Evolutionary conservation across 108 stramenopile species (phyloP).

Genomic region (Conticribra guillardii): DNA sequence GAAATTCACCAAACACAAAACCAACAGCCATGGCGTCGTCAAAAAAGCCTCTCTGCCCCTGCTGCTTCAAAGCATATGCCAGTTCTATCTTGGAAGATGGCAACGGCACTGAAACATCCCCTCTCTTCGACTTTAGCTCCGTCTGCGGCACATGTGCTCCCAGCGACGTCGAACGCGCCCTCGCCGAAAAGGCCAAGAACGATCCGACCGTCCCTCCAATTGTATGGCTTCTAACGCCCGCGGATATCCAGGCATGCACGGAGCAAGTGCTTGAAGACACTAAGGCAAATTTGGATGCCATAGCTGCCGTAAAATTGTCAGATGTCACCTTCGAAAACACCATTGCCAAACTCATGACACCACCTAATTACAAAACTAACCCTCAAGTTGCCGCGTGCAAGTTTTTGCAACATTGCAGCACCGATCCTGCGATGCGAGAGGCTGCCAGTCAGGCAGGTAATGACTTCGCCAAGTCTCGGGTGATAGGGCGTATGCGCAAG

Average conservation of each 20-base stretch:
- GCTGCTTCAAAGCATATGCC: slow-evolving; percentile 46
- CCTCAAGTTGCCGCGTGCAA: slow-evolving; percentile 41
- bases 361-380: slow-evolving; percentile 60
- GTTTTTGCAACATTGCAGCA: slow-evolving; percentile 54
- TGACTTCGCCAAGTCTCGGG: slow-evolving; percentile 27
- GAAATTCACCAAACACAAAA: too few species aligned
- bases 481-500: slow-evolving; percentile 39
- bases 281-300: slow-evolving; percentile 35
- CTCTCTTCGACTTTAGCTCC: slow-evolving; percentile 15
- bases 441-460: slow-evolving; percentile 48
- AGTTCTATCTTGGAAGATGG: slow-evolving; percentile 20
- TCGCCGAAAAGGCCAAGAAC: slow-evolving; percentile 30
- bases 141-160: slow-evolving; percentile 38
- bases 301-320: slow-evolving; percentile 29
- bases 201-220: slow-evolving; percentile 42
- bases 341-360: slow-evolving; percentile 43
- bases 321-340: slow-evolving; percentile 51
- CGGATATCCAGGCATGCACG: slow-evolving; percentile 31
- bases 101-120: background rate
- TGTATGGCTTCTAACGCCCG: slow-evolving; percentile 38
- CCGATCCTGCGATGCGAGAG: slow-evolving; percentile 38
- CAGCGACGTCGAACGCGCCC: slow-evolving; percentile 36
- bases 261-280: slow-evolving; percentile 28
- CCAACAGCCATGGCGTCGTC: background rate
- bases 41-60: slow-evolving; percentile 47